Percentiles rank a stretch among this genome's conserved stretches.
Conservation (phyloP, 2,329 filamentous ascomycete genomes). For the Phaeosphaeriaceae sp. region DNA sequence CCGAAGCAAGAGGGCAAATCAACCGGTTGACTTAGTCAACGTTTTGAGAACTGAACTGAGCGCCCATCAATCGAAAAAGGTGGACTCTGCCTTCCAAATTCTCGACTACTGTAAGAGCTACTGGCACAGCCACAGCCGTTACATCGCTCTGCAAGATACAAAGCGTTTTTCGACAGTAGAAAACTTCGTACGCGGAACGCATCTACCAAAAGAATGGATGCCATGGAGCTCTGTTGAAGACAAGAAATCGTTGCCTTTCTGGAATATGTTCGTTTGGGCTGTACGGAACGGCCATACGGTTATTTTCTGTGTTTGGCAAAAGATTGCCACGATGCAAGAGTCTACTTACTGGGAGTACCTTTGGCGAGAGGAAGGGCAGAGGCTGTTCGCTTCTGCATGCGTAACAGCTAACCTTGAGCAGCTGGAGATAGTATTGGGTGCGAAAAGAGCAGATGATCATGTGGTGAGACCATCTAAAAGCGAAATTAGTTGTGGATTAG, state of each 20-base stretch:
- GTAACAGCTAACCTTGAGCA: slow-evolving; percentile 17
- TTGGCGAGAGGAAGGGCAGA: slow-evolving; percentile 21
- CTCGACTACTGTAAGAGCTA: slow-evolving; percentile 22
- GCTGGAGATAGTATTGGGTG: slow-evolving; percentile 17
- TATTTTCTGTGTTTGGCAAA: slow-evolving; percentile 20
- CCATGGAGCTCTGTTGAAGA: slow-evolving; percentile 19
- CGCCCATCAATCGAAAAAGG: slow-evolving; percentile 13
- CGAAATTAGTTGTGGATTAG: slow-evolving; percentile 10
- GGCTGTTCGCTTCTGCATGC: slow-evolving; percentile 20
- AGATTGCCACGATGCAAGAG: slow-evolving; percentile 10
- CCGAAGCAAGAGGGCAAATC: slow-evolving; percentile 10
- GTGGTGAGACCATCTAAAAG: slow-evolving; percentile 10
- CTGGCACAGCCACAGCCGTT: slow-evolving; percentile 20
- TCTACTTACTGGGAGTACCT: slow-evolving; percentile 20
- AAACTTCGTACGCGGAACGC: slow-evolving; percentile 15
- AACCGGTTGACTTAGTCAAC: slow-evolving; percentile 15
- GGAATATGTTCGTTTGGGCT: slow-evolving; percentile 25
- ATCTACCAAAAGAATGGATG: slow-evolving; percentile 19
- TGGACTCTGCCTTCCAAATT: slow-evolving; percentile 18
- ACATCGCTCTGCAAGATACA: slow-evolving; percentile 15
- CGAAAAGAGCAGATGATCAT: not conserved
- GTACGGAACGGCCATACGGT: slow-evolving; percentile 18
- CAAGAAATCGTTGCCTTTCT: slow-evolving; percentile 15
- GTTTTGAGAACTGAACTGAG: slow-evolving; percentile 18
- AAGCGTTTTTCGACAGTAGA: slow-evolving; percentile 8